These are phyloP conservation scores for Bryopsis sp. DNA, from an alignment of 139 green algal genomes.

Conservation along the genomic window DNA sequence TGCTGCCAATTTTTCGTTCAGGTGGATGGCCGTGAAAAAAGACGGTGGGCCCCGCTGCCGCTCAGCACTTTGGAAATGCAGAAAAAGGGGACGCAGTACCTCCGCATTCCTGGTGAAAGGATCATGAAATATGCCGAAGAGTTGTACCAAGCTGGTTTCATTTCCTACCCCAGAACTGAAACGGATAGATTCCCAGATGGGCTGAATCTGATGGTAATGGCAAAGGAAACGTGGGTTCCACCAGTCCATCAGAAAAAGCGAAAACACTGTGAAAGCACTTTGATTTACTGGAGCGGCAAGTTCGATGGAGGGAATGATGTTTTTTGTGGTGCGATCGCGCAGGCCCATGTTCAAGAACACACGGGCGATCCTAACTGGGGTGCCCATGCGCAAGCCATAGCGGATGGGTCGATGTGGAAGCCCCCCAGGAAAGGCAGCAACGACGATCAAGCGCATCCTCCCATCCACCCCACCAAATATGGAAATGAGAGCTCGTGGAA, in stretches of 20 bases:
- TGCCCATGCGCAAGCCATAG: constrained; percentile 40
- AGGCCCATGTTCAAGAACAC: constrained; percentile 44
- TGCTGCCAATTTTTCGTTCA: constrained; percentile 18
- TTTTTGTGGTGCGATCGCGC: background rate
- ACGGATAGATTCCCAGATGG: constrained; percentile 70
- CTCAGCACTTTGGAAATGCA: constrained; percentile 94
- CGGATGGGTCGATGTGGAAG: constrained; percentile 51
- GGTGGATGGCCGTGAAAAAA: constrained; percentile 41
- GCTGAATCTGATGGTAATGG: constrained; percentile 59
- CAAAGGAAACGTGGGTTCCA: too few relatives aligned
- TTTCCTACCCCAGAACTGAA: constrained; percentile 94
- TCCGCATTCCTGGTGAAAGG: constrained; percentile 67
- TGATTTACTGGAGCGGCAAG: too few relatives aligned
- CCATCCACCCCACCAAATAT: constrained; percentile 85
- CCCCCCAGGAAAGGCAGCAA: constrained; percentile 62
- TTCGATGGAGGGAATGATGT: too few relatives aligned
- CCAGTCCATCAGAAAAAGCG: too few relatives aligned
- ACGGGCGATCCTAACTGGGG: constrained; percentile 43
- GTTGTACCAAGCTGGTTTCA: constrained; percentile 91
- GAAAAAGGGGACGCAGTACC: constrained; percentile 70
- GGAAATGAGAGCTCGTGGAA: constrained; percentile 35
- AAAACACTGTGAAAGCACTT: background rate
- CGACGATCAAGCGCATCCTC: constrained; percentile 66
- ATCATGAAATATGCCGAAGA: constrained; percentile 96
- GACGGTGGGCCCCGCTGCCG: constrained; percentile 58